These are phyloP conservation scores for Komagataella pastoris DNA, from an alignment of 805 yeast species.

Conservation along the genomic window DNA sequence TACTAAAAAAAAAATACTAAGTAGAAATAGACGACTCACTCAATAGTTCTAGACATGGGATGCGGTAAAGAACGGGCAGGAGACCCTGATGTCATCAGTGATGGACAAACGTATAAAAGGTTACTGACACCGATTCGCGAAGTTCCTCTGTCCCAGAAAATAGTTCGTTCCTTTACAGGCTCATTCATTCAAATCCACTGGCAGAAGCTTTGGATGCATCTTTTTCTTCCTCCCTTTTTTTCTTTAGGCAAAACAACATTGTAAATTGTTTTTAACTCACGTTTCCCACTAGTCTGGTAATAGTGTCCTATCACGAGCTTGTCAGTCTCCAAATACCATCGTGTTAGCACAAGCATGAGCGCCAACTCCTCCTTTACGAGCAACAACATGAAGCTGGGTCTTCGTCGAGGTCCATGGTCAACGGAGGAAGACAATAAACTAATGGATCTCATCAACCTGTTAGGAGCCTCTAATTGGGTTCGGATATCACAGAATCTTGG, in stretches of 20 bases:
- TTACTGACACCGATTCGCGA: not conserved
- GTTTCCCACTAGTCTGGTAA: not conserved
- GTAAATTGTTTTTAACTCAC: not conserved
- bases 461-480: conserved; percentile 86
- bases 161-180: not conserved
- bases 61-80: not conserved
- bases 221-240: not conserved
- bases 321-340: not conserved
- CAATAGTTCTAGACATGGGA: not conserved
- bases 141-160: not conserved
- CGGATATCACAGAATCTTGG: conserved; percentile 61
- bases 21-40: not conserved
- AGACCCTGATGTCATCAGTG: not conserved
- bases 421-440: conserved; percentile 70
- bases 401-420: conserved; percentile 79
- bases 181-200: not conserved
- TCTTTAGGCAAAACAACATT: not conserved
- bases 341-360: not conserved
- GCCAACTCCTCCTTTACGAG: not conserved
- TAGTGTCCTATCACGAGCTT: not conserved
- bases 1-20: not conserved
- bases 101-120: not conserved
- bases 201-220: not conserved
- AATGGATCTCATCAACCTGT: conserved; percentile 50
- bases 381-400: not conserved